Evolutionary conservation across 2,329 filamentous ascomycete genomes (phyloP).

Genomic region (Xylaria sp.): DNA sequence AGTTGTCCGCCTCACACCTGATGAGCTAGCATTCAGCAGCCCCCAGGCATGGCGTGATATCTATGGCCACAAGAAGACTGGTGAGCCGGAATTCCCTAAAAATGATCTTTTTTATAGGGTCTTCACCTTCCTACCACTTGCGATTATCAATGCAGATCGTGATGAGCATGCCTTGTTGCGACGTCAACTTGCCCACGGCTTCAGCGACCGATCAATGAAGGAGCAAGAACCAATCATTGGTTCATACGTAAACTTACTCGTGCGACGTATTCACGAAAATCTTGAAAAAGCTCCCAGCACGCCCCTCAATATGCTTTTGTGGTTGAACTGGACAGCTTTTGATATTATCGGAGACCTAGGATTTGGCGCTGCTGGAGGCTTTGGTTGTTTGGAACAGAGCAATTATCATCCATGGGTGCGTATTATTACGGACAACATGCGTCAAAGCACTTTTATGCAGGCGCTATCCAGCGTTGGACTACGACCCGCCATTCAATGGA

Average conservation of each 20-base stretch:
- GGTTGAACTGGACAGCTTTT: conserved; percentile 49
- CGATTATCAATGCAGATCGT: conserved; percentile 46
- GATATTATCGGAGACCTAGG: conserved; percentile 58
- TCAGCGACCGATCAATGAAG: conserved; percentile 51
- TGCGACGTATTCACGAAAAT: conserved; percentile 40
- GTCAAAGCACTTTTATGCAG: conserved; percentile 32
- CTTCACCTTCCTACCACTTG: conserved; percentile 37
- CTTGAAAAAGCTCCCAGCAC: conserved; percentile 42
- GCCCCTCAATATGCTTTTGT: conserved; percentile 46
- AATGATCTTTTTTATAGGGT: conserved; percentile 41
- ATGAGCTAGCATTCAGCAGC: conserved; percentile 27
- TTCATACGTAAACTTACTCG: conserved; percentile 50
- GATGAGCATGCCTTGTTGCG: conserved; percentile 49
- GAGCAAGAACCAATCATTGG: conserved; percentile 54
- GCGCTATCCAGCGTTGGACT: conserved; percentile 31
- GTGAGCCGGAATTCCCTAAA: conserved; percentile 46
- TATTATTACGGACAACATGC: conserved; percentile 44
- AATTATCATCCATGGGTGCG: conserved; percentile 49
- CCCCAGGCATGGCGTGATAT: conserved; percentile 53
- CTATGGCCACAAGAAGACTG: conserved; percentile 49
- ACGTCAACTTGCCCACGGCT: conserved; percentile 51
- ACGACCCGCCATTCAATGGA: neutral
- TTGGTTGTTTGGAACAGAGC: conserved; percentile 49
- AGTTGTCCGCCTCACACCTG: conserved; percentile 7
- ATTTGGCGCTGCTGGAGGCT: conserved; percentile 53